Evolutionary conservation across 805 yeast species (phyloP).

Genomic region (Wickerhamiella kazuoi): DNA sequence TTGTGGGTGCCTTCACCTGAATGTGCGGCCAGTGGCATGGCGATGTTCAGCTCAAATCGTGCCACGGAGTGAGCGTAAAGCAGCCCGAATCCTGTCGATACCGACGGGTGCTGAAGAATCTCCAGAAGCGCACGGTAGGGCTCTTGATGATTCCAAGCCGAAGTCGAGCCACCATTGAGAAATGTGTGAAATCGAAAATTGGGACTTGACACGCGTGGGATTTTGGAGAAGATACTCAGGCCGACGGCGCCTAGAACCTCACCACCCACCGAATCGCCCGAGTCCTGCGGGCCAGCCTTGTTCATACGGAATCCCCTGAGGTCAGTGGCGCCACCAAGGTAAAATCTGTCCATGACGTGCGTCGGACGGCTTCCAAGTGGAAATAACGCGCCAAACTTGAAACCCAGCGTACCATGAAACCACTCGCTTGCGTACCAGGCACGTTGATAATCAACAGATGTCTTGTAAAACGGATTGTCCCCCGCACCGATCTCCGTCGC

Average conservation of each 20-base stretch:
- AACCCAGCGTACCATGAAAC: slow-evolving; percentile 8
- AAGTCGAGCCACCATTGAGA: slow-evolving; percentile 45
- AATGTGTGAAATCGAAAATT: slow-evolving; percentile 49
- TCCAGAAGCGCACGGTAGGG: neutral
- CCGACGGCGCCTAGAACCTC: slow-evolving; percentile 40
- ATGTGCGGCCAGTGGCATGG: slow-evolving; percentile 40
- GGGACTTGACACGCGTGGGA: slow-evolving; percentile 35
- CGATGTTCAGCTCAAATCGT: slow-evolving; percentile 47
- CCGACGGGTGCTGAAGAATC: slow-evolving; percentile 24
- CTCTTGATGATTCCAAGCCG: slow-evolving; percentile 4
- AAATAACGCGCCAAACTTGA: slow-evolving; percentile 11
- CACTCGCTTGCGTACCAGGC: slow-evolving; percentile 15
- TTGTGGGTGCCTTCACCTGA: slow-evolving; percentile 35
- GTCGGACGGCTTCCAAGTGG: slow-evolving; percentile 18
- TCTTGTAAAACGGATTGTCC: slow-evolving; percentile 20
- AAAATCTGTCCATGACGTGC: slow-evolving; percentile 64
- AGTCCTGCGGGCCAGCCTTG: slow-evolving; percentile 47
- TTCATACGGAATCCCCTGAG: slow-evolving; percentile 52
- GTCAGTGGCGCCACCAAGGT: slow-evolving; percentile 62
- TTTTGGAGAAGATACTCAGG: slow-evolving; percentile 35
- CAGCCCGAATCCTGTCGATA: slow-evolving; percentile 42
- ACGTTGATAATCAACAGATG: slow-evolving; percentile 21
- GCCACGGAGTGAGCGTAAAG: slow-evolving; percentile 47
- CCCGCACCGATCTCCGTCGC: slow-evolving; percentile 31
- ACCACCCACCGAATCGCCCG: slow-evolving; percentile 49